A percentile compares a stretch with the other conserved stretches of the same genome.
Conservation (phyloP, 2,329 filamentous ascomycete genomes). For the Teratosphaeria destructans region DNA sequence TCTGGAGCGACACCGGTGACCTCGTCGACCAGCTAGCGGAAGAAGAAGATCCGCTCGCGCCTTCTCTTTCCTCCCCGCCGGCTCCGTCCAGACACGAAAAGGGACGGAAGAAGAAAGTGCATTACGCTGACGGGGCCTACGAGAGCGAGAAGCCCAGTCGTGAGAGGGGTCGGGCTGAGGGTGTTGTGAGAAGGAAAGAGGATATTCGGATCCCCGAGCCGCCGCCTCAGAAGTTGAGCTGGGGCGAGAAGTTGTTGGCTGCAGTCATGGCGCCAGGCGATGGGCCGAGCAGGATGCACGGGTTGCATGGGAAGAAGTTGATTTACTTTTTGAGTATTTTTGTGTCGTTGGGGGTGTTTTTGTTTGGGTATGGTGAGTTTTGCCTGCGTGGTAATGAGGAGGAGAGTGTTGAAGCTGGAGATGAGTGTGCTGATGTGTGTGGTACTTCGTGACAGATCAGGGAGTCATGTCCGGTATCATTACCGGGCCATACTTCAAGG, state of each 20-base stretch:
- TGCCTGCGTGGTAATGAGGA: not conserved
- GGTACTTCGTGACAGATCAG: slow-evolving; percentile 54
- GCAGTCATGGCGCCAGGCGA: slow-evolving; percentile 76
- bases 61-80: not conserved
- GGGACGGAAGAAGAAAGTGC: slow-evolving; percentile 51
- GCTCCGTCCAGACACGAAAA: slow-evolving; percentile 22
- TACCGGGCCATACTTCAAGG: slow-evolving; percentile 77
- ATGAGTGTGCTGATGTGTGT: not conserved
- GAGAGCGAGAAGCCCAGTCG: slow-evolving; percentile 30
- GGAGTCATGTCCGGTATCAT: slow-evolving; percentile 66
- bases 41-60: slow-evolving; percentile 69
- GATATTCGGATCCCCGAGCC: slow-evolving; percentile 73
- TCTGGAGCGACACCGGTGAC: slow-evolving; percentile 92
- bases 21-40: slow-evolving; percentile 82
- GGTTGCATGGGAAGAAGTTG: slow-evolving; percentile 89
- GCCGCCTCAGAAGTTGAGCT: slow-evolving; percentile 51
- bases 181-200: slow-evolving; percentile 49
- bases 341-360: slow-evolving; percentile 60
- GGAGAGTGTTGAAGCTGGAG: slow-evolving; percentile 42
- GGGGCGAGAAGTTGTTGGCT: slow-evolving; percentile 61
- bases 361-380: slow-evolving; percentile 46
- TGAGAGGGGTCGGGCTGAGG: slow-evolving; percentile 4
- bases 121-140: slow-evolving; percentile 44
- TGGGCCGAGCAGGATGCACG: slow-evolving; percentile 62
- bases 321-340: slow-evolving; percentile 52